Evolutionary conservation across 352 stramenopile species (phyloP).

Genomic region (Halophytophthora batemanensis): DNA sequence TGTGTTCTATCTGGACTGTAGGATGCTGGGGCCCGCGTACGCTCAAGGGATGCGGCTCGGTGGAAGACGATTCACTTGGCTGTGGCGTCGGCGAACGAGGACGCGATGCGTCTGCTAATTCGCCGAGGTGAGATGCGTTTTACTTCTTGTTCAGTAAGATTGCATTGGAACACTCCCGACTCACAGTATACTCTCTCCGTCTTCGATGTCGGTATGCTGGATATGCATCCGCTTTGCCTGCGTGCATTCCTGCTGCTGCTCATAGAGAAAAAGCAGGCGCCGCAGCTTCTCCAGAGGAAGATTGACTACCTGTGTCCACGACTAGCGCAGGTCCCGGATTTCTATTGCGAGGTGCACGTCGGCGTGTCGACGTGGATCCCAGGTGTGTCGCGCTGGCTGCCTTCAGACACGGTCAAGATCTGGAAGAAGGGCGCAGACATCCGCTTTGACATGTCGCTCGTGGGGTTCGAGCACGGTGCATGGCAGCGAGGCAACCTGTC

Average conservation of each 20-base stretch:
- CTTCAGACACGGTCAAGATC: conserved; percentile 72
- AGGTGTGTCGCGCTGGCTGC: conserved; percentile 61
- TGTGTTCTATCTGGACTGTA: conserved; percentile 11
- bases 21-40: conserved; percentile 57
- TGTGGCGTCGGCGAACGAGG: conserved; percentile 58
- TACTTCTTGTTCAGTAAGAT: background rate
- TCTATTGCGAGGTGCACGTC: conserved; percentile 64
- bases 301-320: conserved; percentile 42
- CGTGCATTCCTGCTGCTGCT: background rate
- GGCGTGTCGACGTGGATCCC: conserved; percentile 74
- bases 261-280: conserved; percentile 62
- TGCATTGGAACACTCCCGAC: background rate
- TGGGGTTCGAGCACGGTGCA: conserved; percentile 56
- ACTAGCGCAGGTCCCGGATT: conserved; percentile 48
- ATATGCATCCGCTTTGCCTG: background rate
- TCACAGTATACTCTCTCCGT: no score
- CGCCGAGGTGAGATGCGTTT: conserved; percentile 24
- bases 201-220: background rate
- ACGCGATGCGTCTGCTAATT: conserved; percentile 52
- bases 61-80: conserved; percentile 72
- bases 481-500: conserved; percentile 68
- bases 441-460: conserved; percentile 61
- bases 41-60: conserved; percentile 49
- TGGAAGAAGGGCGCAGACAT: conserved; percentile 64
- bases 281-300: conserved; percentile 47